Base-by-base conservation (phyloP, 2,329 filamentous ascomycete species). In the Coniochaeta sp. region DNA sequence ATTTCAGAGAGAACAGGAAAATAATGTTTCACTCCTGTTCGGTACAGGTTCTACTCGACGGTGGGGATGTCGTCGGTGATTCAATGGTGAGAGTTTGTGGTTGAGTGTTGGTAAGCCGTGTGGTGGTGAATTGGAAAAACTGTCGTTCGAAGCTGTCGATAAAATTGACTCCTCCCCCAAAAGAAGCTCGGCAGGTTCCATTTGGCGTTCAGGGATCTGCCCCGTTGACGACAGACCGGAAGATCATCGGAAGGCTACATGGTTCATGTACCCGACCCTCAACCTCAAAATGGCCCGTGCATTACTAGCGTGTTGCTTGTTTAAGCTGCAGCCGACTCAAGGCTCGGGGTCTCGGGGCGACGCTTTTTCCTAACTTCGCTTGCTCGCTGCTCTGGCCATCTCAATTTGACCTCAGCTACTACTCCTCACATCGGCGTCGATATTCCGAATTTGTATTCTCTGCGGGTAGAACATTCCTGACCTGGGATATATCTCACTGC, bases 131-230 rank as follows among this genome's bases (percentile, higher is more conserved):
- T 52, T 30, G 47, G 47, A 28, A 52, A 52, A 52, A 30, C 19
- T 52, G 47, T 17, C 47, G 14, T 28, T 28, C 5, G 47, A 52
- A 26, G 47, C 19, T 7, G 47, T 17, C 26, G 22, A 52, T 52
- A 52, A 52, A 52, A 52, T 52, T 52, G 47, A 52, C 47, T 52
- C 47, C 47, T 52, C 47, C 47, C 47, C 40, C 17, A 9, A 47
- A 47, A 52, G 47, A 52, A 52, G 47, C 47, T 52, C 47, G 47
- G 47, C 47, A 52, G 47, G 47, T 52, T 52, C 47, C 47, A 52
- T 52, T 47, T 24, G 10, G 26, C 47, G 30, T 52, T 47, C 47
- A n/a, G 26, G 47, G 24, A 52, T 28, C 47, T 50, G 44, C 44
- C n/a, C 24, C 47, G 26, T 52, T 52, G 47, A 52, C 47, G 47